Conservation (phyloP, 2,329 filamentous ascomycete species). For the Cladosporium colombiae region DNA sequence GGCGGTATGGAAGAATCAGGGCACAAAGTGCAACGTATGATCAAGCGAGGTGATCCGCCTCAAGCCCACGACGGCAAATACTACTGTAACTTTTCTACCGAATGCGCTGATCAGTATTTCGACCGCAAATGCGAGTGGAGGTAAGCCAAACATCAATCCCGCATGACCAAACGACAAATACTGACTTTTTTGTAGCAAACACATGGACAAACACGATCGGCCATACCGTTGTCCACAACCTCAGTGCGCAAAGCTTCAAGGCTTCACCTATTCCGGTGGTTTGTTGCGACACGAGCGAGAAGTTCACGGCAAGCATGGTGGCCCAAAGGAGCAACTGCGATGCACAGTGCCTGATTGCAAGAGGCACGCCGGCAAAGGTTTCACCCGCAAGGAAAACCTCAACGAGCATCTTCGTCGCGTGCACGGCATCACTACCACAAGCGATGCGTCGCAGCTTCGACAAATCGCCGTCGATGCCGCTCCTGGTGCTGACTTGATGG, state of each 20-base stretch:
- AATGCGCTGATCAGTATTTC: constrained; percentile 72
- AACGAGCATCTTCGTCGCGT: constrained; percentile 90
- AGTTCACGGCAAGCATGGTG: constrained; percentile 87
- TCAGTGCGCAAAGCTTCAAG: constrained; percentile 88
- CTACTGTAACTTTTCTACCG: constrained; percentile 66
- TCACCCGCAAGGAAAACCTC: constrained; percentile 90
- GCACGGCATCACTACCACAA: constrained; percentile 49
- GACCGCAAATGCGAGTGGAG: constrained; percentile 90
- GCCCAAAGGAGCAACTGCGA: constrained; percentile 81
- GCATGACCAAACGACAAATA: background rate
- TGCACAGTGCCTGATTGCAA: constrained; percentile 89
- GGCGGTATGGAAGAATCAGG: constrained; percentile 11
- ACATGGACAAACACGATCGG: constrained; percentile 97
- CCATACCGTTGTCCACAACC: constrained; percentile 82
- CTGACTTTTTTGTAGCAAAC: constrained; percentile 64
- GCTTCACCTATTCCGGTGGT: constrained; percentile 93
- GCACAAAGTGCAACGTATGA: constrained; percentile 21
- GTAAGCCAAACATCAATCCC: constrained; percentile 56
- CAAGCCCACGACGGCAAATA: constrained; percentile 73
- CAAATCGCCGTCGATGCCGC: constrained; percentile 18
- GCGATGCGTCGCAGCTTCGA: constrained; percentile 14
- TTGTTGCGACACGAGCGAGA: constrained; percentile 88
- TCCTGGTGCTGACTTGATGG: constrained; percentile 16
- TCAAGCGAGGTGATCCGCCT: constrained; percentile 52
- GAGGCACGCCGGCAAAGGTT: constrained; percentile 82